Base-by-base conservation (phyloP, 805 yeast genomes). In the Candida corydali region DNA sequence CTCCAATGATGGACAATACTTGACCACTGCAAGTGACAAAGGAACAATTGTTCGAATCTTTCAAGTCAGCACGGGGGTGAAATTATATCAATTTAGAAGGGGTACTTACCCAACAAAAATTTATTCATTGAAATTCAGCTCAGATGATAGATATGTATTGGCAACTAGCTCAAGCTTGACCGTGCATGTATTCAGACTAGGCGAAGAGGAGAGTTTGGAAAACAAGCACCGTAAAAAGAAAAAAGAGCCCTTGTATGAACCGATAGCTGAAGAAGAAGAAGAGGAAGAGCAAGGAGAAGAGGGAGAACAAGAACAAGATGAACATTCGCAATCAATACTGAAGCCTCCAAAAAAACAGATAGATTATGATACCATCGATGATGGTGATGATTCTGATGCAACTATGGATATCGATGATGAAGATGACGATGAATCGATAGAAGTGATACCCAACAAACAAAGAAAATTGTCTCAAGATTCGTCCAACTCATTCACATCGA, bases 11-110 rank as follows among this genome's bases (percentile, higher is more conserved):
- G 97, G 97, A 0, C 68, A 76, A 2, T 63, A 86, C 44, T 68
- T 91, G 30, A 96, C 97, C 0, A 86, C 97, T 0, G 87, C 96
- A 5, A 86, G 96, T 0, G 78, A 73, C 24, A 86, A 86, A 52
- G 98, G 98, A 2, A 93, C 98, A 0, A 78, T 93, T 16, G 78
- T 91, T 3, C 65, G 98, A 30, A 82, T 93, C 3, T 93, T 89
- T 51, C 66, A 81, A 24, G 79, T 86, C 0, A 68, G 70, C 2
- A 73, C 80, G 1, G 88, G 89, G 0, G 61, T 66, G 19, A 76
- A 75, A 46, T 56, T 85, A 12, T 76, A 70, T 41, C 91, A 87
- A 56, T 86, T 85, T 57, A 70, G 96, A 45, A 65, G 96, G 47
- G 96, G 96, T 1, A 78, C 91, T 2, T 89, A 89, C 54, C 85